These are phyloP conservation scores for Prinsepia uniflora DNA, from an alignment of 306 rosid genomes.

Conservation along the genomic window DNA sequence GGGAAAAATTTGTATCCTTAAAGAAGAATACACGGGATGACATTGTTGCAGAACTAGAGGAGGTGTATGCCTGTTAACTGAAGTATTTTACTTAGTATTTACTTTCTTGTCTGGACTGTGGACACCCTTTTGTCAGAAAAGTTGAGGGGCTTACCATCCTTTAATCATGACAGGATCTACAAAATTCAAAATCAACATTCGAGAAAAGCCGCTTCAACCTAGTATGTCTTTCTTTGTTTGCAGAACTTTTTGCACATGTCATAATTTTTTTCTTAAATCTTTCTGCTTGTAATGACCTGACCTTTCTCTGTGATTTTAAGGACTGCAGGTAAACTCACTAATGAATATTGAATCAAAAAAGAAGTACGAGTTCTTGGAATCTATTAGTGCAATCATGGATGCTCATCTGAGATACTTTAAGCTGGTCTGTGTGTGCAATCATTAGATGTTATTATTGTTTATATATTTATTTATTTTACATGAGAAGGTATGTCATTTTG, in stretches of 20 bases:
- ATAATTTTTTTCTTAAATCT: slow-evolving; percentile 12
- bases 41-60: slow-evolving; percentile 79
- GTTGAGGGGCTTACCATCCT: slow-evolving; percentile 27
- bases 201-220: slow-evolving; percentile 98
- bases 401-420: slow-evolving; percentile 95
- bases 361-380: slow-evolving; percentile 91
- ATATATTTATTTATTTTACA: slow-evolving; percentile 10
- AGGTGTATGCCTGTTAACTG: slow-evolving; percentile 46
- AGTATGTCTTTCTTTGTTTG: slow-evolving; percentile 54
- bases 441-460: slow-evolving; percentile 7
- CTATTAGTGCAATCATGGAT: slow-evolving; percentile 97
- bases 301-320: slow-evolving; percentile 52
- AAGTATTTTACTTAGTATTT: background rate
- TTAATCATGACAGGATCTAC: slow-evolving; percentile 65
- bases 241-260: slow-evolving; percentile 14
- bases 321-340: slow-evolving; percentile 92
- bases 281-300: slow-evolving; percentile 35
- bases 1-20: slow-evolving; percentile 85
- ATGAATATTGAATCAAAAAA: slow-evolving; percentile 90
- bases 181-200: slow-evolving; percentile 87
- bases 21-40: slow-evolving; percentile 89
- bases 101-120: slow-evolving; percentile 1
- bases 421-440: slow-evolving; percentile 59
- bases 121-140: background rate
- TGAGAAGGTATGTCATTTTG: slow-evolving; percentile 20